Evolutionary conservation across 306 rosid species (phyloP), one percentile per base, ranked within the genome.

Genomic region (Lagenaria siceraria): DNA sequence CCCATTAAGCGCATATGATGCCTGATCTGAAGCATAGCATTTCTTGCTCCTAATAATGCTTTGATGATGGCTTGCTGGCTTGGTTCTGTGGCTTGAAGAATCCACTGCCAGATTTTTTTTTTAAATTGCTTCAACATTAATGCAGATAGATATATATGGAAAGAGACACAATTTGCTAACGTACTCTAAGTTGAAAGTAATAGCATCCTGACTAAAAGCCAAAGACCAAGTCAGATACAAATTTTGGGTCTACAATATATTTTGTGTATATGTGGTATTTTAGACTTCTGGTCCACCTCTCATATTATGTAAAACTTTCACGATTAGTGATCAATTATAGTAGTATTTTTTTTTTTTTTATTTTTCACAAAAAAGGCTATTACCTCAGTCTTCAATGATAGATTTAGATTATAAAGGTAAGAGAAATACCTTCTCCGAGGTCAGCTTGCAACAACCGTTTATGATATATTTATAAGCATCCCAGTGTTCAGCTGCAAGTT

Each of bases 1-100:
- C 99, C 99, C 97, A 92, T 90, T 54, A 55, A 82, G 80, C 87
- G 92, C 97, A 95, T 89, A 62, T 81, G 91, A 87, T 82, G 72
- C 85, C 97, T 85, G 83, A 95, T 89, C 81, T 81, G 83, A 75
- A 86, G 87, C 93, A 92, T 89, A n/a, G 97, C 92, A 27, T 92
- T 92, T 88, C 86, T 92, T 54, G 97, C 95, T 80, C 90, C 91
- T 64, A 90, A 76, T 76, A 95, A 82, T 78, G 92, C 92, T 85
- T 89, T 85, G 75, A 84, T 59, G 49, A 92, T 84, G 74, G 80
- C 84, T 81, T 81, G 90, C 51, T 87, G 85, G 78, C 31, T 80
- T 72, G 96, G 88, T 72, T 85, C 87, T 80, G 83, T 82, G 83
- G 90, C 88, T 77, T 90, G 97, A 66, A 88, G 89, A 63, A 84